These are phyloP conservation scores for Moricandia moricandioides DNA, from an alignment of 345 rosid species.

Conservation along the genomic window DNA sequence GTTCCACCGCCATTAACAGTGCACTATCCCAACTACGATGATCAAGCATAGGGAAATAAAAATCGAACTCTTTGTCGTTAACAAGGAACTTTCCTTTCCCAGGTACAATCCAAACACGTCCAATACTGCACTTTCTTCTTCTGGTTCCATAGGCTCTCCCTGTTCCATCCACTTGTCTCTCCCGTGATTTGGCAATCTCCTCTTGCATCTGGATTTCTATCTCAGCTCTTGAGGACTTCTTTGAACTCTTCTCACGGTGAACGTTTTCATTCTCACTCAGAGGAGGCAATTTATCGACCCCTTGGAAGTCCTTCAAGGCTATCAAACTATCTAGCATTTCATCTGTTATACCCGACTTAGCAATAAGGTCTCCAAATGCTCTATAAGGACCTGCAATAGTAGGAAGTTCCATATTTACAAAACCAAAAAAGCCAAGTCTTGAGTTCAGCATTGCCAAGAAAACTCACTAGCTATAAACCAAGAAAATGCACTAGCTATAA, in stretches of 20 bases:
- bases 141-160: conserved; percentile 98
- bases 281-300: conserved; percentile 80
- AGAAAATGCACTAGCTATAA: too few relatives aligned
- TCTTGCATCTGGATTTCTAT: conserved; percentile 88
- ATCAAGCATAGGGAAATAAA: conserved; percentile 87
- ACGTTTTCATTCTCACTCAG: conserved; percentile 73
- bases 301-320: conserved; percentile 82
- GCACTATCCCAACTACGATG: conserved; percentile 85
- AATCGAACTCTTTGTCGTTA: conserved; percentile 81
- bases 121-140: conserved; percentile 88
- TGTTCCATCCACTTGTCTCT: conserved; percentile 76
- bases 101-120: conserved; percentile 91
- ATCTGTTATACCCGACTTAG: conserved; percentile 89
- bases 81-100: conserved; percentile 76
- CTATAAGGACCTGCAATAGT: conserved; percentile 67
- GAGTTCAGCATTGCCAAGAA: too few relatives aligned
- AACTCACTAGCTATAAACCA: too few relatives aligned
- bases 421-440: not conserved
- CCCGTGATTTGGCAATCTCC: conserved; percentile 79
- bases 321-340: conserved; percentile 90
- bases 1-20: conserved; percentile 94
- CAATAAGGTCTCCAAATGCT: conserved; percentile 91
- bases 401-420: conserved; percentile 10
- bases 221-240: conserved; percentile 69
- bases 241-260: conserved; percentile 64